Evolutionary conservation across 495 filamentous ascomycete genomes (phyloP).

Genomic region (Thermothielavioides terrestris): DNA sequence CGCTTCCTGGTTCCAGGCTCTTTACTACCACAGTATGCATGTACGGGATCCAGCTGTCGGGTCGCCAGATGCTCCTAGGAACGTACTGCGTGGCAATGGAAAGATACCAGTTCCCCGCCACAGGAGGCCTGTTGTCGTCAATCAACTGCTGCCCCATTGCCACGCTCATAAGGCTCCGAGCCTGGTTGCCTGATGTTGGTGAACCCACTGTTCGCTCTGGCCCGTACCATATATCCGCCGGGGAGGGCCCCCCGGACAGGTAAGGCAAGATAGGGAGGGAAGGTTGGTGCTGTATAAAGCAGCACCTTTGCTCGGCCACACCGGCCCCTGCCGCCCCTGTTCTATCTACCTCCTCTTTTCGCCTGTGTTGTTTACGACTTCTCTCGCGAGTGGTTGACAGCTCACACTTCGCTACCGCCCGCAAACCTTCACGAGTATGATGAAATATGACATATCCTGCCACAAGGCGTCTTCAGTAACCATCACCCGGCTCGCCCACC

Average conservation of each 20-base stretch:
- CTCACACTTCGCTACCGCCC: too few species aligned
- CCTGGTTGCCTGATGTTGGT: slow-evolving; percentile 6
- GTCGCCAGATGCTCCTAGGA: neutral
- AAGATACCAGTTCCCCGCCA: too few species aligned
- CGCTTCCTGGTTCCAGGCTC: neutral
- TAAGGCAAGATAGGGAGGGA: neutral
- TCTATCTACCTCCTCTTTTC: slow-evolving; percentile 5
- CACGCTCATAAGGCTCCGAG: neutral
- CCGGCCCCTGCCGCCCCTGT: neutral
- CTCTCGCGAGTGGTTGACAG: too few species aligned
- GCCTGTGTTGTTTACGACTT: neutral
- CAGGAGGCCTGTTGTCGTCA: too few species aligned
- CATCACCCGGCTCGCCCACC: too few species aligned
- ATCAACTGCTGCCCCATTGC: neutral
- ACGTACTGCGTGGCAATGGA: too few species aligned
- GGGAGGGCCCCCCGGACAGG: too few species aligned
- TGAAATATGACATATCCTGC: too few species aligned
- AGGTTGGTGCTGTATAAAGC: slow-evolving; percentile 7
- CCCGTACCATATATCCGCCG: neutral
- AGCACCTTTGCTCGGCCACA: neutral
- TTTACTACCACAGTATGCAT: too few species aligned
- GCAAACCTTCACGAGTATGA: too few species aligned
- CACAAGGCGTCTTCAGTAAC: too few species aligned
- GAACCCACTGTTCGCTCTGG: slow-evolving; percentile 12
- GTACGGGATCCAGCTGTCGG: neutral